A percentile compares a stretch with the other conserved stretches of the same genome.
phyloP scores from a whole-genome alignment of 805 yeast genomes.

The Hanseniaspora guilliermondii region DNA sequence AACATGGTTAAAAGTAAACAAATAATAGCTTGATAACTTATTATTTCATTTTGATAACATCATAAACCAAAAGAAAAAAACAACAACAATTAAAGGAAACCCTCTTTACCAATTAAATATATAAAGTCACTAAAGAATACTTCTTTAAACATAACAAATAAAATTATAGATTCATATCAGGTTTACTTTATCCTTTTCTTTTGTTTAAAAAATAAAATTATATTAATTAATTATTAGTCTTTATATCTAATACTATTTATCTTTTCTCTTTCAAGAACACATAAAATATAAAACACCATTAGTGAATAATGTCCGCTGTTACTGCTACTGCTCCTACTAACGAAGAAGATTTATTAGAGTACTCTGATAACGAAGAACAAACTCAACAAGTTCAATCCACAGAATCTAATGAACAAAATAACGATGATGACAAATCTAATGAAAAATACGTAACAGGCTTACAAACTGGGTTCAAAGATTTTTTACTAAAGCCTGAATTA shows the following conservation, averaged over 20 bases:
- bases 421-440: constrained; percentile 30
- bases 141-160: no score
- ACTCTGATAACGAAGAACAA: constrained; percentile 96
- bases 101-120: no score
- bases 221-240: no score
- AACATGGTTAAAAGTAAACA: no score
- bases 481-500: constrained; percentile 89
- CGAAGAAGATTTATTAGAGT: constrained; percentile 98
- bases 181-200: no score
- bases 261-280: background rate
- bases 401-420: constrained; percentile 26
- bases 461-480: constrained; percentile 97
- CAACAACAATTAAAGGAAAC: no score
- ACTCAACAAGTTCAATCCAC: constrained; percentile 49
- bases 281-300: background rate
- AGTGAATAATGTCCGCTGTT: constrained; percentile 49
- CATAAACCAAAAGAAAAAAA: no score
- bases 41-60: no score
- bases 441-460: constrained; percentile 88
- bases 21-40: no score
- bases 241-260: background rate
- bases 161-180: no score
- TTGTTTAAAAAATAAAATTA: no score
- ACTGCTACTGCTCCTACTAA: constrained; percentile 39
- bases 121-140: no score